Evolutionary conservation across 805 yeast genomes (phyloP), one percentile per base, ranked within the genome.

Genomic region (Kodamaea neixiangensis): DNA sequence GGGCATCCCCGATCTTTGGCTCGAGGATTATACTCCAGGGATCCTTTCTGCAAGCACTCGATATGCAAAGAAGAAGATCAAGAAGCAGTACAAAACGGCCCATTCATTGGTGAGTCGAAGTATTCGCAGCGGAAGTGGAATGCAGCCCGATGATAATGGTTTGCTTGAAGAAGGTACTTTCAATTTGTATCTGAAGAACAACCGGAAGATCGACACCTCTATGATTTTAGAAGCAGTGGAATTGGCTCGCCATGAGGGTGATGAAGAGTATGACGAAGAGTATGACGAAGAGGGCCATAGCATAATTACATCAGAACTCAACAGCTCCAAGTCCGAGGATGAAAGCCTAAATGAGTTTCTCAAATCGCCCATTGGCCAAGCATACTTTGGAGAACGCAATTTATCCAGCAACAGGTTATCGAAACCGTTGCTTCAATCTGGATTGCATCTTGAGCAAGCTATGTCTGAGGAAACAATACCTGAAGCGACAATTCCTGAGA

Each of bases 1-100:
- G 0, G 71, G 76, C 0, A 62, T 84, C 1, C 93, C 92, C 0
- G 64, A 67, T 19, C 62, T 77, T 10, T 87, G 89, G 90, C 60
- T 70, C 14, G 54, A 66, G 15, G 77, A 77, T 42, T 67, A 66
- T 13, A 63, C 56, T 18, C 58, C 58, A n/a, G 60, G 63, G 6
- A 19, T 68, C n/a, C 21, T 68, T 22, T 54, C 54, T 29, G 46
- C 58, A 2, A 52, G 61, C 7, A 43, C 51, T 1, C 47, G 37
- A 11, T 38, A 37, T 18, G 49, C 54, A 11, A 56, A 56, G 46
- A 45, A 22, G 34, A 51, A 45, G 34, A 47, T 55, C 5, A 44
- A 42, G 37, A 50, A 53, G 40, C 49, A 37, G 33, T 49, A 55
- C 45, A 22, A 34, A 25, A 11, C 21, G 17, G 54, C 58, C 7